These are phyloP conservation scores for Dioscorea cayenensis DNA, from an alignment of 116 monocot species.

Conservation along the genomic window DNA sequence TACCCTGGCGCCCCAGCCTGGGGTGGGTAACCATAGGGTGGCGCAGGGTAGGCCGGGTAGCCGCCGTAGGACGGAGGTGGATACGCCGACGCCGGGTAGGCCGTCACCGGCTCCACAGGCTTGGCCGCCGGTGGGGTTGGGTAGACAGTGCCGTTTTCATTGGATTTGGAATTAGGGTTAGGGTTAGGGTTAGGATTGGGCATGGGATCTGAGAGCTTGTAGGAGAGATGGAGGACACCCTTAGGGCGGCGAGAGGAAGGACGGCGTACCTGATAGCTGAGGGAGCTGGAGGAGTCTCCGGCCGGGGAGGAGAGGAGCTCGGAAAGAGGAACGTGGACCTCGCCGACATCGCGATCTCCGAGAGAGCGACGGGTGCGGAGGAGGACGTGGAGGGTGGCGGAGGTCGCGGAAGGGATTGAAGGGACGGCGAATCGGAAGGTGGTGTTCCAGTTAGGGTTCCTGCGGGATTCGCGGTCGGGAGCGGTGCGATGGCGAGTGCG, in stretches of 20 bases:
- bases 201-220: conserved; percentile 30
- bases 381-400: conserved; percentile 36
- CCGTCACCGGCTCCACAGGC: conserved; percentile 31
- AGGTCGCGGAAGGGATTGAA: background rate
- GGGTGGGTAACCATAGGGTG: background rate
- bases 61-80: background rate
- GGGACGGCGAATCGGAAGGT: conserved; percentile 39
- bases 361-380: conserved; percentile 49
- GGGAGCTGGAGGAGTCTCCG: background rate
- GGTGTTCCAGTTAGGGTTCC: conserved; percentile 52
- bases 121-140: conserved; percentile 2
- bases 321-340: conserved; percentile 51
- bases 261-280: conserved; percentile 68
- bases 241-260: conserved; percentile 28
- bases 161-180: conserved; percentile 13
- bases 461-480: conserved; percentile 24
- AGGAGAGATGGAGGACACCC: conserved; percentile 50
- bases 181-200: conserved; percentile 17
- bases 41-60: background rate
- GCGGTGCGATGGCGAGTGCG: conserved; percentile 19
- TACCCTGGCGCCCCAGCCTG: conserved; percentile 12
- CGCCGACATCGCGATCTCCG: conserved; percentile 88
- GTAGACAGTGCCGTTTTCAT: conserved; percentile 31
- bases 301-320: conserved; percentile 36
- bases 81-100: conserved; percentile 35